Conservation (phyloP, 306 rosid genomes). For the Acacia acuminata region DNA sequence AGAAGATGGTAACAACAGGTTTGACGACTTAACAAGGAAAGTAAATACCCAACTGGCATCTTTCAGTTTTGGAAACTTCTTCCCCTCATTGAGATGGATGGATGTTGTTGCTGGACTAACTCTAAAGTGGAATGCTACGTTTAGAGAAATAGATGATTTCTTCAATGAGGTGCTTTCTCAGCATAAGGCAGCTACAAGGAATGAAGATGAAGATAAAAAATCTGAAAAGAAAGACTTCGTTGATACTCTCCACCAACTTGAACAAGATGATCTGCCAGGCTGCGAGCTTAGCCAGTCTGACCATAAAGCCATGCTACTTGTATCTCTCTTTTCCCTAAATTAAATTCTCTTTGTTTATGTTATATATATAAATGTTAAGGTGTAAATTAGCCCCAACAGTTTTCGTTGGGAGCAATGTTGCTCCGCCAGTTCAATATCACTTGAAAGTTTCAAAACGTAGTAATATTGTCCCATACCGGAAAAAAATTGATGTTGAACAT, state of each 20-base stretch:
- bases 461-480: too few relatives aligned
- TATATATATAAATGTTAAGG: too few relatives aligned
- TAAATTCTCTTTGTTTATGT: too few relatives aligned
- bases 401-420: too few relatives aligned
- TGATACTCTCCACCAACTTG: slow-evolving; percentile 21
- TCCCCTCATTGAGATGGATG: slow-evolving; percentile 45
- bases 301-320: slow-evolving; percentile 6
- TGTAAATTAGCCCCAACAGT: too few relatives aligned
- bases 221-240: slow-evolving; percentile 14
- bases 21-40: slow-evolving; percentile 23
- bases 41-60: accelerated
- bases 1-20: not conserved
- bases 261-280: not conserved
- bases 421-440: too few relatives aligned
- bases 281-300: not conserved
- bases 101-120: slow-evolving; percentile 37
- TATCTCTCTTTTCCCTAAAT: not conserved
- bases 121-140: not conserved
- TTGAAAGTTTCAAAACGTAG: too few relatives aligned
- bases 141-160: slow-evolving; percentile 23
- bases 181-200: not conserved
- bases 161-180: slow-evolving; percentile 34
- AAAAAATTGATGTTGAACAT: too few relatives aligned
- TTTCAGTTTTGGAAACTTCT: slow-evolving; percentile 43
- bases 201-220: not conserved